Evolutionary conservation across 768 basidiomycete genomes (phyloP), one percentile per base, ranked within the genome.

Genomic region (Mycena alexandri): DNA sequence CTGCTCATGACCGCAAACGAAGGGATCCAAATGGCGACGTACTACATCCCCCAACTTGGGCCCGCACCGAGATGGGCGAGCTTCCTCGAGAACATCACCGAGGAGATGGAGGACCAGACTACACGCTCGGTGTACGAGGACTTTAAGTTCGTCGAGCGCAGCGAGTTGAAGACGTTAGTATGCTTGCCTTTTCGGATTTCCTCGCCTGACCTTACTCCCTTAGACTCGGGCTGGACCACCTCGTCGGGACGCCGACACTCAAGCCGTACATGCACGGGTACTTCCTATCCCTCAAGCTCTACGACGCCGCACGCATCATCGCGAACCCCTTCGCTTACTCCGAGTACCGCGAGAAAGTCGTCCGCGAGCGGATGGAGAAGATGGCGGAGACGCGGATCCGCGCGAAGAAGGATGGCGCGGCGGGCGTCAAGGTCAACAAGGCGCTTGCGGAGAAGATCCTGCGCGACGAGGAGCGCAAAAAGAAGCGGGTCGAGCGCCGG

Each of bases 201-300:
- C 29, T 17, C 53, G 2, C 41, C 51, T 44, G 58, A 69, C 19
- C 33, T 50, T 21, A 52, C 68, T 61, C 67, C 55, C 38, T 62
- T 53, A 97, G 95, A 41, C 89, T 99, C 68, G 94, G 96, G n/a
- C 80, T 99, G 76, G 93, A 96, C 71, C 95, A 97, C 77, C 93
- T 99, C 73, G 82, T 98, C 70, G 98, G 98, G 56, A 97, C 96
- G 7, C 90, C 95, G 22, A 90, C 93, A 19, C 93, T 99, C 84
- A 97, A 97, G 79, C 98, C 98, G 5, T 99, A 99, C 81, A 98
- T 99, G 97, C 98, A 99, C 79, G 98, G 98, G 47, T 99, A 96
- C 88, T 99, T 99, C 83, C 80, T 98, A 69, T 94, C 96, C 6
- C 90, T 99, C 80, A 94, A 95, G 74, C 88, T 99, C 7, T 99